Base-by-base conservation (phyloP, 805 yeast genomes). In the Suhomyces prunicola region DNA sequence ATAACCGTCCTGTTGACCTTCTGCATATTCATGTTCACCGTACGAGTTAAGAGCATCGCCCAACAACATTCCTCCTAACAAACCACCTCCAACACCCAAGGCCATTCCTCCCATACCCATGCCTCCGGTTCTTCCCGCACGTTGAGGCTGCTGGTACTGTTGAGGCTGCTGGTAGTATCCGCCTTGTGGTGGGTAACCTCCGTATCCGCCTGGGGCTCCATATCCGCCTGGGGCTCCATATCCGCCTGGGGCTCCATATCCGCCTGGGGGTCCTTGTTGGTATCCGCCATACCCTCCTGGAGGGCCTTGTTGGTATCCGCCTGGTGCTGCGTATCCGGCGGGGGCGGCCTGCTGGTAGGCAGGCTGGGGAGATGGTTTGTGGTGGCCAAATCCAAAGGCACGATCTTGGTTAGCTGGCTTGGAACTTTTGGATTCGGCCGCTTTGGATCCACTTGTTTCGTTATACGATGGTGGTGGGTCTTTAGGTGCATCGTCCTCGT, bases 31-130 rank as follows among this genome's bases (percentile, higher is more conserved):
- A 40, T 66, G 65, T 42, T 66, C 58, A 15, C 63, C 64, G 13
- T 52, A 64, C 44, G 65, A 65, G 44, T 66, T 65, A 54, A 82
- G 58, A 45, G 79, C 79, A 36, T 76, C 71, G 7, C 78, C 79
- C 44, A 84, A 60, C 57, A 83, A 59, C 68, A 80, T 68, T 45
- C 88, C 89, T 52, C 88, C 89, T 7, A 84, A 61, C 51, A 85
- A 65, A 67, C 90, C 90, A 50, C 76, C 80, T 15, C 77, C 78
- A 2, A 71, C 70, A 54, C 78, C 80, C 67, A 74, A 53, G 27
- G 75, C 76, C 71, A 84, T 78, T 50, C 85, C 86, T 2, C 77
- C 75, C 39, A 78, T 81, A 47, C 76, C 75, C 33, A 78, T 81
- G 46, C 76, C 71, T 6, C 56, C 51, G 5, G 69, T 64, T 13